Evolutionary conservation across 768 basidiomycete genomes (phyloP), one percentile per base, ranked within the genome.

Genomic region (Pisolithus microcarpus): DNA sequence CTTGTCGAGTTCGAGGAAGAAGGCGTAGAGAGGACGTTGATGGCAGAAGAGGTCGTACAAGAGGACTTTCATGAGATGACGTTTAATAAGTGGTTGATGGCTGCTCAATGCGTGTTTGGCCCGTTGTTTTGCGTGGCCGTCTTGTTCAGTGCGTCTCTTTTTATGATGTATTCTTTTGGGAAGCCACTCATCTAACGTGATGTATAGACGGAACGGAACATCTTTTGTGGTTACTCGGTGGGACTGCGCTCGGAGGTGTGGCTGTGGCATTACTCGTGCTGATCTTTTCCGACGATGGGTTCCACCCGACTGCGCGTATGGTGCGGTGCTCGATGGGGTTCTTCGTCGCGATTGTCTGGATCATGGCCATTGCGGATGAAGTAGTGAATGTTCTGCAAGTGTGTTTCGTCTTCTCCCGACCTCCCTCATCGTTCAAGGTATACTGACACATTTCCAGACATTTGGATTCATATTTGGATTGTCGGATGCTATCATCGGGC

Each of bases 331-430:
- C 83, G 21, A 84, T 94, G 76, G 95, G 96, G 0, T 99, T 99
- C 70, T 65, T 84, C 19, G 85, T 95, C 24, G 77, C 92, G 3
- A 80, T 97, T 54, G 84, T 97, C 7, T 99, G 96, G 95, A 97
- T 99, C 59, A 94, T 97, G 82, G 92, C 88, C 6, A 93, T 98
- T 44, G 93, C 94, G 1, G 93, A 96, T 64, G 94, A 97, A 65
- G 92, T 95, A 2, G 92, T 98, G 28, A 79, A 86, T 44, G 84
- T 97, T 10, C 76, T 98, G 9, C 84, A 87, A 72, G 94, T 94
- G 42, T 51, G 77, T 57, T 4, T 2, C 52, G 77, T 57, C 4
- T 1, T 9, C 40, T 37, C 37, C 21, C 3, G n/a, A 26, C 26
- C 19, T 0, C 11, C 16, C 5, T 8, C 5, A 9, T 18, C 19